Base-by-base conservation (phyloP, 2,329 filamentous ascomycete genomes). In the Piedraia hortae region DNA sequence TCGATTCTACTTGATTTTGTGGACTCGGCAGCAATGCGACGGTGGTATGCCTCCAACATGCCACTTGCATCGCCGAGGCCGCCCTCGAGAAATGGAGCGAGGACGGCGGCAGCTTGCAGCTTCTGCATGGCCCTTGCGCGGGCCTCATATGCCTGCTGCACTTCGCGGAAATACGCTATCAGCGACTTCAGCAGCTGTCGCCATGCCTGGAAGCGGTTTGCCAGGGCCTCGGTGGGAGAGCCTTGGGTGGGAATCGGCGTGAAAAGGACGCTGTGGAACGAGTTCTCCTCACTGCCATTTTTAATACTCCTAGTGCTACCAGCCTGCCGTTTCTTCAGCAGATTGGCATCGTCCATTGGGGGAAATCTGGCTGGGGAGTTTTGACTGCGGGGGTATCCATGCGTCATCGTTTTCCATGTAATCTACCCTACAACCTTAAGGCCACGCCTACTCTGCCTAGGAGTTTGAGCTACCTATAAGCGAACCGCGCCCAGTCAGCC, bases 111-210 rank as follows among this genome's bases (percentile, higher is more conserved):
- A 37, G 80, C 80, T 24, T 73, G 69, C 5, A 89, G 62, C 34
- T 88, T 89, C 27, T 75, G 44, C 4, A 89, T 54, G 5, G 70
- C 63, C 43, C 91, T 93, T 13, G 73, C 61, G 28, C 73, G 67
- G 25, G 69, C 59, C 39, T 97, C 82, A 45, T 91, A 91, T 21
- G 80, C 74, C 22, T 60, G 61, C 41, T 90, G 77, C 20, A 93
- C 66, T 43, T 93, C 85, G 35, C 75, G 68, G 43, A 91, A 93
- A 44, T 90, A 93, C 25, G 72, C 53, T 32, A 93, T 90, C 19
- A 93, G 56, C 33, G 91, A 80, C 44, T 93, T 93, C 23, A 97
- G 59, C 8, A 91, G 60, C 51, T 89, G 90, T 36, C 85, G 65
- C 85, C 85, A 97, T 22, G 73, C 78, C 54, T 91, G 74, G 42